Conservation (phyloP, 2,329 filamentous ascomycete species). For the Didymella segeticola region DNA sequence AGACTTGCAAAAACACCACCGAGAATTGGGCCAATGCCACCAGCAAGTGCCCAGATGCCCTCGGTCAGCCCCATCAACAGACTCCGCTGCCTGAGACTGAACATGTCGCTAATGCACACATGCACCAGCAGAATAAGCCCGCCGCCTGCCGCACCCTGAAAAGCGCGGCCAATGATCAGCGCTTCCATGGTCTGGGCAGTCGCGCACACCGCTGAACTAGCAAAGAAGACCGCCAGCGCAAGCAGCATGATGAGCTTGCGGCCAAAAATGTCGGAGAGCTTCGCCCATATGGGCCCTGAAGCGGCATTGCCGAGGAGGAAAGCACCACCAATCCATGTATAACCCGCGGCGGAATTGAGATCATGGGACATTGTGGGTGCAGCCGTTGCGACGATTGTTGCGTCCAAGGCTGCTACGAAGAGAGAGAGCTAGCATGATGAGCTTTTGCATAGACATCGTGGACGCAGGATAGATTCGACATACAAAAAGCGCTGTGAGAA, state of each 20-base stretch:
- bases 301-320: slow-evolving; percentile 75
- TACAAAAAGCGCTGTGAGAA: slow-evolving; percentile 45
- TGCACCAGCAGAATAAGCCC: slow-evolving; percentile 68
- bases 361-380: slow-evolving; percentile 69
- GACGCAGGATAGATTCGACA: slow-evolving; percentile 8
- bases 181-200: slow-evolving; percentile 64
- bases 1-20: slow-evolving; percentile 59
- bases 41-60: slow-evolving; percentile 63
- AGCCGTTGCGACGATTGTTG: slow-evolving; percentile 70
- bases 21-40: slow-evolving; percentile 60
- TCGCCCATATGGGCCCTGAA: slow-evolving; percentile 73
- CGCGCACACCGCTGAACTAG: slow-evolving; percentile 66
- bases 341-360: slow-evolving; percentile 71
- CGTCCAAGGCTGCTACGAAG: slow-evolving; percentile 53
- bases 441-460: background rate
- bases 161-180: slow-evolving; percentile 65
- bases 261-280: slow-evolving; percentile 64
- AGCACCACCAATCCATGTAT: slow-evolving; percentile 78
- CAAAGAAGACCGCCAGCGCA: slow-evolving; percentile 64
- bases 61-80: slow-evolving; percentile 60
- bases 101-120: slow-evolving; percentile 69
- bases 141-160: slow-evolving; percentile 70
- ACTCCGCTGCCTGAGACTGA: slow-evolving; percentile 61
- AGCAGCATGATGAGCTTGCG: slow-evolving; percentile 61
- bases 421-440: slow-evolving; percentile 41